These are phyloP conservation scores for Fraxinus velutina DNA, from an alignment of 305 asterid genomes.

Conservation along the genomic window DNA sequence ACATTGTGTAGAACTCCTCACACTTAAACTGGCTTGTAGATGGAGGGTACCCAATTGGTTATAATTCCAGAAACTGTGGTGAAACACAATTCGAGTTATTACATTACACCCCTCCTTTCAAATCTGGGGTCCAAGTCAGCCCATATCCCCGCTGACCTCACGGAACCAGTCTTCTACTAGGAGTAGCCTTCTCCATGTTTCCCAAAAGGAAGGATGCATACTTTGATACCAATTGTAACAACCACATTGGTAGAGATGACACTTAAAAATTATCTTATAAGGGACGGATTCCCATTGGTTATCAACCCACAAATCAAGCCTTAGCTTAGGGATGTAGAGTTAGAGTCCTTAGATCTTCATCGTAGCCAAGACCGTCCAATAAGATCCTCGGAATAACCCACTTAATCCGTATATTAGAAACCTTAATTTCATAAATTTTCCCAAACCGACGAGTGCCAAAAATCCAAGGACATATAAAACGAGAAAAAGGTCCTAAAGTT, in stretches of 20 bases:
- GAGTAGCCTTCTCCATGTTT: not conserved
- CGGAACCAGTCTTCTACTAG: not conserved
- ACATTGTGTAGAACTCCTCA: not conserved
- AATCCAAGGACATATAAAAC: slow-evolving; percentile 12
- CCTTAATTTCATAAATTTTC: not conserved
- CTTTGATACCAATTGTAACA: not conserved
- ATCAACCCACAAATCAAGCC: not conserved
- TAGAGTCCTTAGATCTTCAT: not conserved
- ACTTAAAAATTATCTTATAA: not conserved
- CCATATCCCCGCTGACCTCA: not conserved
- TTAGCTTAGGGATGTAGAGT: not conserved
- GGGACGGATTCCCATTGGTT: not conserved
- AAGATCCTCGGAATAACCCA: not conserved
- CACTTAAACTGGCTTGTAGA: not conserved
- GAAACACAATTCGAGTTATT: not conserved
- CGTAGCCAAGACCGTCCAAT: not conserved
- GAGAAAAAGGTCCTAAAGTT: slow-evolving; percentile 2
- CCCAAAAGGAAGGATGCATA: not conserved
- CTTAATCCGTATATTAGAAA: not conserved
- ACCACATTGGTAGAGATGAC: not conserved
- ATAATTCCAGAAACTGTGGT: not conserved
- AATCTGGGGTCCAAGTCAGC: not conserved
- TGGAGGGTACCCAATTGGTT: not conserved
- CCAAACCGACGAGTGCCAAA: not conserved
- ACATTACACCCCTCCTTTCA: not conserved